Evolutionary conservation across 495 filamentous ascomycete genomes (phyloP), one percentile per base, ranked within the genome.

Genomic region (Ramalina intermedia): DNA sequence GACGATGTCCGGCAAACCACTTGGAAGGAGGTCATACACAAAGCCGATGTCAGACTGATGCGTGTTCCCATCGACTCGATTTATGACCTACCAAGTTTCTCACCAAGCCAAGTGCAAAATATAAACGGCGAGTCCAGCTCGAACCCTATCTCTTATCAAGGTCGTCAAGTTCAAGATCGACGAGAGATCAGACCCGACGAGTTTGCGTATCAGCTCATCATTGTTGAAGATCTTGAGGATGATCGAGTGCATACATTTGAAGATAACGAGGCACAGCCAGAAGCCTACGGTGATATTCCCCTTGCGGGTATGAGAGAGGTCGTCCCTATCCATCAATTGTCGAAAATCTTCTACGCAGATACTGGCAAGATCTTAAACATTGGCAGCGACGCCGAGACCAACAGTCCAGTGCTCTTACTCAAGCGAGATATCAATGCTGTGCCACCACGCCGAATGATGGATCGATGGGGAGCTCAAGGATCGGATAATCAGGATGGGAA

Each of bases 1-100:
- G 71, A 79, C 57, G 74, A 69, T 16, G 59, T 80, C 36, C 72
- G 85, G 39, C 82, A 89, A 55, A 80, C 84, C 1, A 88, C 89
- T 0, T 96, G 91, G 93, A 93, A 96, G 58, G 93, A 99, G 60
- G 88, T 94, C 38, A 87, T 96, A 47, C 87, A 96, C 65, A 99
- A 96, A 65, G 87, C 87, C 18, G 75, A 80, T 39, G 76, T 96
- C 9, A 87, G 88, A 51, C 73, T 99, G 9, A 68, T 80, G 48
- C 69, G 87, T 29, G 70, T 75, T 6, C 69, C 73, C 5, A 68
- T 75, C 56, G 59, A 64, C 23, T 41, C 66, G 29, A 50, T 64
- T 11, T 55, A 67, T 46, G 51, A 61, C 33, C 38, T 56, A 24
- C 50, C 51, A 27, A 40, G 37, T 11, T 27, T 39, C 13, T 18